Conservation (phyloP, 1,284 basidiomycete genomes). For the Pulveroboletus ridleyi region DNA sequence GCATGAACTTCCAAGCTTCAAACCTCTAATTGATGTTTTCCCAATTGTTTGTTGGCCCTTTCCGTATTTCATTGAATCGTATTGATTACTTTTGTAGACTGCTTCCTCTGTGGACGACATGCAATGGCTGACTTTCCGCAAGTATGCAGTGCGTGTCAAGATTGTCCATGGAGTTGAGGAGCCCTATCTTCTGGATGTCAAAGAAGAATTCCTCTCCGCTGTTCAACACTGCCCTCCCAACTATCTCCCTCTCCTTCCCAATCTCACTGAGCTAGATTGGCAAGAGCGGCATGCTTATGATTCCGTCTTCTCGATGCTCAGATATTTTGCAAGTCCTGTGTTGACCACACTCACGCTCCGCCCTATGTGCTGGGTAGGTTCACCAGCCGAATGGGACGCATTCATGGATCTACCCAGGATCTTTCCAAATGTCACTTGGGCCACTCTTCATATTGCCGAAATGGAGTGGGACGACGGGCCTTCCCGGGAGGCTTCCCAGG, state of each 20-base stretch:
- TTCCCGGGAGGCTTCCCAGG: background rate
- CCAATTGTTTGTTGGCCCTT: slow-evolving; percentile 18
- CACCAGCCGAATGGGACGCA: slow-evolving; percentile 10
- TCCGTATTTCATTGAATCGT: background rate
- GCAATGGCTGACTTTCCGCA: slow-evolving; percentile 21
- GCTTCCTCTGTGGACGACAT: slow-evolving; percentile 1
- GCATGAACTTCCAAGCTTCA: slow-evolving; percentile 19
- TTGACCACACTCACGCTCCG: slow-evolving; percentile 20
- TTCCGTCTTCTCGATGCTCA: slow-evolving; percentile 21
- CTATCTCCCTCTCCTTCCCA: slow-evolving; percentile 24
- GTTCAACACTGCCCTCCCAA: slow-evolving; percentile 10
- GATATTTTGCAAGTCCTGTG: slow-evolving; percentile 16
- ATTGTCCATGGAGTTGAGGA: slow-evolving; percentile 9
- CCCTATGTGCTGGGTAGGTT: slow-evolving; percentile 12
- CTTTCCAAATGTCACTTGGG: slow-evolving; percentile 26
- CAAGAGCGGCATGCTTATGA: slow-evolving; percentile 3
- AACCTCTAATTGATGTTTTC: slow-evolving; percentile 16
- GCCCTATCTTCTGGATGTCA: background rate
- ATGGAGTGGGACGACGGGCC: slow-evolving; percentile 8
- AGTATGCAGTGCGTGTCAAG: slow-evolving; percentile 28
- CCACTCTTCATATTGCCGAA: too few species aligned
- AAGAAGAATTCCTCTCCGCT: slow-evolving; percentile 2
- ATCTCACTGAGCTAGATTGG: slow-evolving; percentile 21
- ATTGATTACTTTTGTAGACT: slow-evolving; percentile 13
- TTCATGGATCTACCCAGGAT: slow-evolving; percentile 22